Evolutionary conservation across 306 rosid genomes (phyloP), one percentile per base, ranked within the genome.

Genomic region (Canavalia ensiformis): DNA sequence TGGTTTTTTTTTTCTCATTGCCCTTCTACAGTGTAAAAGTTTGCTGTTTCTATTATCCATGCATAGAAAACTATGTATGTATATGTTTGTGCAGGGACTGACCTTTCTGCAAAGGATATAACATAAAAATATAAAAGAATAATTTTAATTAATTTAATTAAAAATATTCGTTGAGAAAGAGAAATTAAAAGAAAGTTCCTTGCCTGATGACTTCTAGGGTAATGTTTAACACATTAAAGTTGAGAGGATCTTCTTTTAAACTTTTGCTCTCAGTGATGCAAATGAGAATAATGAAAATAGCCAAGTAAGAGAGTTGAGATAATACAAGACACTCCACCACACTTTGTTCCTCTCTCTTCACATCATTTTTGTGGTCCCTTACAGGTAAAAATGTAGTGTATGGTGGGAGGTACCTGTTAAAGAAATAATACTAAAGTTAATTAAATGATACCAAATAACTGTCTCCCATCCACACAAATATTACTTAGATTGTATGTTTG

Each of bases 221-320:
- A 65, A 95, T 81, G 83, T 78, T 89, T 30, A 92, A 39, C 0
- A 90, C 87, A 41, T 65, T 92, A n/a, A 92, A 92, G 78, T 92
- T 94, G 80, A 95, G 89, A 1, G 94, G 94, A 49, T 92, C 98
- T 6, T 90, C 84, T 73, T 69, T 92, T 49, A 95, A 47, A 84
- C 86, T 87, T 49, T 86, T 30, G 29, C 85, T 87, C 70, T 95
- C 97, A 0, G 92, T 89, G 69, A 92, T 82, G 68, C 94, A 95
- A 9, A 91, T 71, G 13, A 92, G 78, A 78, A 89, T 84, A 12
- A 91, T 81, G 84, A 91, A 92, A 42, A 91, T 82, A 25, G 70
- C 86, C 51, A 95, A 13, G 59, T 86, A 90, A 3, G 97, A 86
- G 47, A 95, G 90, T 2, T 87, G 89, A 35, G 98, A 92, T 50